Percentiles rank a stretch among this genome's conserved stretches.
Conservation (phyloP, 2,329 filamentous ascomycete species). For the Blastomyces parvus region DNA sequence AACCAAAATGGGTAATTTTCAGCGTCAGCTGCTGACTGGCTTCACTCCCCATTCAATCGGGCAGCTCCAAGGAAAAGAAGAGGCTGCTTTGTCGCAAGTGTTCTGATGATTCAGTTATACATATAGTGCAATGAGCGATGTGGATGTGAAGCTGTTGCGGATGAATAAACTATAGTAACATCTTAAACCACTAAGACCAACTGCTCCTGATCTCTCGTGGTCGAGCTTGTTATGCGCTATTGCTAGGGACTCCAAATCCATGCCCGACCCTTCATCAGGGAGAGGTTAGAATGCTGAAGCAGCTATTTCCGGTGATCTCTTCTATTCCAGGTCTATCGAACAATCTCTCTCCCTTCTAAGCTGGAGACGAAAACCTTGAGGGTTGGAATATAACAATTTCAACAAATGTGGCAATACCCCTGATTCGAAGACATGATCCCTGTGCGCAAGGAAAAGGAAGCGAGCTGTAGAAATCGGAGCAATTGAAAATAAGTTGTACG, state of each 20-base stretch:
- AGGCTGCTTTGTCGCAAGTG: not conserved
- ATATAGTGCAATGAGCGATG: not conserved
- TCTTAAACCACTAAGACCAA: not conserved
- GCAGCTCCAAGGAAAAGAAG: not conserved
- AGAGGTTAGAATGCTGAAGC: not conserved
- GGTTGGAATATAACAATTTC: no score
- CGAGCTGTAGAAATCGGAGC: not conserved
- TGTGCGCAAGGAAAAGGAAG: not conserved
- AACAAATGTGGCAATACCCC: not conserved
- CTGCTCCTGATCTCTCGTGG: not conserved
- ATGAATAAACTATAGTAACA: not conserved
- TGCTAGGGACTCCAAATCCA: not conserved
- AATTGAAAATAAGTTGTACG: not conserved
- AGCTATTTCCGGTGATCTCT: not conserved
- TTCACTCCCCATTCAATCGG: not conserved
- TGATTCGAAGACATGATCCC: not conserved
- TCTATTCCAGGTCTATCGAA: not conserved
- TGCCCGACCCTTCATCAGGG: no score
- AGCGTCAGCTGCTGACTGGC: not conserved
- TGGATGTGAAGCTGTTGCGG: not conserved
- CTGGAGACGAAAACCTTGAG: not conserved
- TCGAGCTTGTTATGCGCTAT: not conserved
- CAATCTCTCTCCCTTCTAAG: not conserved
- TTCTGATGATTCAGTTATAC: not conserved
- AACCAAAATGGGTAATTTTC: not conserved